A percentile compares a stretch with the other conserved stretches of the same genome.
Evolutionary conservation across 192 early-diverging fungal species (phyloP).

Genomic region (Backusella psychrophila): DNA sequence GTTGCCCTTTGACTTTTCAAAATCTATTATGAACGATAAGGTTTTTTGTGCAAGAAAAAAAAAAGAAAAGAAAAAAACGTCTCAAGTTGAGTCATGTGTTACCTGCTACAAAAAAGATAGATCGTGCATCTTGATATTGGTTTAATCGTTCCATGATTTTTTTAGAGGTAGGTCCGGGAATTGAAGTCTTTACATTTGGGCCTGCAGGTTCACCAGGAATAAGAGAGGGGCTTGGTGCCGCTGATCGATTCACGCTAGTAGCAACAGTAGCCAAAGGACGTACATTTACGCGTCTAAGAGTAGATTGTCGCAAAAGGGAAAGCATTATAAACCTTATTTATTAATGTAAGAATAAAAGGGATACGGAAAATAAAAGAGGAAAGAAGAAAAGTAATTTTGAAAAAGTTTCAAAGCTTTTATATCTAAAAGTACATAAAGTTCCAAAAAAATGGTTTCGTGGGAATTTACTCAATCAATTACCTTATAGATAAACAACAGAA

Average conservation of each 20-base stretch:
- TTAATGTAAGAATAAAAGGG: not conserved
- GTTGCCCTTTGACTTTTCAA: slow-evolving; percentile 64
- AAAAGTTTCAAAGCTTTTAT: not conserved
- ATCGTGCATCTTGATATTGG: slow-evolving; percentile 63
- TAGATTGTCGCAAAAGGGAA: slow-evolving; percentile 8
- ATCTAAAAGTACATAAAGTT: not conserved
- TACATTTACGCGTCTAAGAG: not conserved
- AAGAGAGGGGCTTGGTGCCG: not conserved
- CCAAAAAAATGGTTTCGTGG: not conserved
- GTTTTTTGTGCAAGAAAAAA: not conserved
- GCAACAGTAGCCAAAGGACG: not conserved
- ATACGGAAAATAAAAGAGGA: not conserved
- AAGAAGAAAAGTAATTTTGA: not conserved
- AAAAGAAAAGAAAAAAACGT: not conserved
- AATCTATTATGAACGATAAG: slow-evolving; percentile 42
- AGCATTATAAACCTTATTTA: not conserved
- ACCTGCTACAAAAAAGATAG: slow-evolving; percentile 59
- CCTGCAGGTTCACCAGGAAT: slow-evolving; percentile 55
- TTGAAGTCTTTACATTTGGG: slow-evolving; percentile 47
- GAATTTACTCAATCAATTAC: slow-evolving; percentile 8
- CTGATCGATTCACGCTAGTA: not conserved
- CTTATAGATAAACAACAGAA: slow-evolving; percentile 7
- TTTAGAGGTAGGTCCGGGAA: slow-evolving; percentile 64
- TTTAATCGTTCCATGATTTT: slow-evolving; percentile 47
- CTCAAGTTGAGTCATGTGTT: not conserved